A percentile compares a stretch with the other conserved stretches of the same genome.
Conservation (phyloP, 2,329 filamentous ascomycete species). For the Rutstroemia sp. region DNA sequence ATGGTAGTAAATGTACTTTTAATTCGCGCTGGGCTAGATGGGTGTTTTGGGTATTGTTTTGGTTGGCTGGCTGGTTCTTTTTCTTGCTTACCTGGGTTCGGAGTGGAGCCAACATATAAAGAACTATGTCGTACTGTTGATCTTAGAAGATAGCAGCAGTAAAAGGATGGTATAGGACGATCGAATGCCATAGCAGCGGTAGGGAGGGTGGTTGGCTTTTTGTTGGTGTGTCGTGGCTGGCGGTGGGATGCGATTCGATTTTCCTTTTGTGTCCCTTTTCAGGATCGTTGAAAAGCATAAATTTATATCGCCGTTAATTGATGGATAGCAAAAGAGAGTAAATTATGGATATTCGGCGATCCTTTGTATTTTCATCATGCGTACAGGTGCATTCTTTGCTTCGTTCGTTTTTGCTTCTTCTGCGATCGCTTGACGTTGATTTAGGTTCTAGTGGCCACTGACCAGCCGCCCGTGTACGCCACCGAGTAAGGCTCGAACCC, state of each 20-base stretch:
- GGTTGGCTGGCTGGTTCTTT: not conserved
- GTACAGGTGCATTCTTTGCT: too few relatives aligned
- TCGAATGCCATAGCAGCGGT: slow-evolving; percentile 21
- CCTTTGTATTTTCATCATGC: too few relatives aligned
- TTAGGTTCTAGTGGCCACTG: not conserved
- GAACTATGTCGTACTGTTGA: slow-evolving; percentile 64
- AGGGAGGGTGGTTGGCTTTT: not conserved
- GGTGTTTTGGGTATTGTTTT: not conserved
- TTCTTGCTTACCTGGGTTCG: slow-evolving; percentile 52
- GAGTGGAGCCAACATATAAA: slow-evolving; percentile 88
- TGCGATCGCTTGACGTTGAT: not conserved
- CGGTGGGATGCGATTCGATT: too few relatives aligned
- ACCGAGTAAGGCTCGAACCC: not conserved
- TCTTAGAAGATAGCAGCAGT: slow-evolving; percentile 86
- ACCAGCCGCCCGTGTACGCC: not conserved
- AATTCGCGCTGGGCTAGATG: not conserved
- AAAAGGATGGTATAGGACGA: slow-evolving; percentile 72
- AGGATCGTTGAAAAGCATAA: not conserved
- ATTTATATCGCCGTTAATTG: not conserved
- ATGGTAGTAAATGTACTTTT: not conserved
- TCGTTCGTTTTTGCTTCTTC: not conserved
- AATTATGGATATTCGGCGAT: not conserved
- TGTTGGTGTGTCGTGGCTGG: not conserved
- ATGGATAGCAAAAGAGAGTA: not conserved
- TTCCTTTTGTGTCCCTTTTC: too few relatives aligned